Evolutionary conservation across 768 basidiomycete species (phyloP), one percentile per base, ranked within the genome.

Genomic region (Leucocoprinus sp.): DNA sequence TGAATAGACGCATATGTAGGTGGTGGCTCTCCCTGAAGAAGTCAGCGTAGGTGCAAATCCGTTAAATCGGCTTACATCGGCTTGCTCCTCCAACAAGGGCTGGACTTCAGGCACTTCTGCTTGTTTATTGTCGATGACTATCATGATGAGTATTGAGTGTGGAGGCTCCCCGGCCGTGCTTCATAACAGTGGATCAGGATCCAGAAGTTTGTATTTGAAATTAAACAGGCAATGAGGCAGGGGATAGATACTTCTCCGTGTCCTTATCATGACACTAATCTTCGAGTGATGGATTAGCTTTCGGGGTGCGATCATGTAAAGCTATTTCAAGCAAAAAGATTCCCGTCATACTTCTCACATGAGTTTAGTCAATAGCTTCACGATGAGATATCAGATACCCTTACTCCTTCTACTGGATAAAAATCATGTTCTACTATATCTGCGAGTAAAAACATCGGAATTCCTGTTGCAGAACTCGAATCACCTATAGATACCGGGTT

Each of bases 1-100:
- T 60, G 55, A 2, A 63, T 28, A 15, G 60, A 62, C n/a, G 60
- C 55, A 43, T 64, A 64, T 17, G 62, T 61, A 9, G 62, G 62
- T 0, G 60, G 62, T 4, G 59, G 62, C 38, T 64, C 62, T 45
- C 57, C 53, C 53, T 57, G 34, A n/a, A 18, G 6, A 28, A 24
- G 28, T 9, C 15, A 36, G 12, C 43, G 33, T 15, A 15, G 37
- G 40, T 8, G 8, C 21, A 26, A 18, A 21, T 18, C n/a, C 26
- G 37, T 28, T 35, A n/a, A 22, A 19, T 19, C 8, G 49, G 42
- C 53, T 49, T 22, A 56, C 44, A 43, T 57, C 52, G 14, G 52
- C 43, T 58, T 48, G 56, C 29, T 60, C 60, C 37, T 60, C 58
- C 1, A 54, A 57, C 19, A 54, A 12, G 21, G 56, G 42, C 9